Evolutionary conservation across 106 monocot species (phyloP).

Genomic region (Chionographis japonica): DNA sequence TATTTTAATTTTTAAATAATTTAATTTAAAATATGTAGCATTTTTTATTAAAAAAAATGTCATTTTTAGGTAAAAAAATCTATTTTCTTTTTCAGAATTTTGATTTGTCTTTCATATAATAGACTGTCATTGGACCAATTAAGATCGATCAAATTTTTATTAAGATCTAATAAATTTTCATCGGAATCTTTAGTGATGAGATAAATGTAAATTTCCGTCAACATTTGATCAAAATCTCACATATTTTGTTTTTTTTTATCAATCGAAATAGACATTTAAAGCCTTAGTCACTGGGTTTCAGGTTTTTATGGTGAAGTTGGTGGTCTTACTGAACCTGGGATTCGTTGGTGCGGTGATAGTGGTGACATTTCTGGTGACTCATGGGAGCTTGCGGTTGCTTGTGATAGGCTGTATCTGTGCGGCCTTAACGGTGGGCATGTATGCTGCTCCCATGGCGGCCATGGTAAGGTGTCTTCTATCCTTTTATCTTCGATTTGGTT

Average conservation of each 20-base stretch:
- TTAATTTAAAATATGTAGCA: too few species aligned
- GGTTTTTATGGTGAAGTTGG: constrained; percentile 25
- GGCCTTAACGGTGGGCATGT: constrained; percentile 42
- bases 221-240: too few species aligned
- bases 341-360: constrained; percentile 26
- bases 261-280: background rate
- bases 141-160: too few species aligned
- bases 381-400: constrained; percentile 19
- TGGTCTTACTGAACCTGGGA: constrained; percentile 27
- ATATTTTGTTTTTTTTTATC: background rate
- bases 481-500: too few species aligned
- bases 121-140: too few species aligned
- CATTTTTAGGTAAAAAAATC: background rate
- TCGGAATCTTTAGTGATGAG: too few species aligned
- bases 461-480: constrained; percentile 17
- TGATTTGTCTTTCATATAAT: background rate
- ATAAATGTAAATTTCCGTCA: too few species aligned
- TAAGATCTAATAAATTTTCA: too few species aligned
- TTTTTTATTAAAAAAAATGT: too few species aligned
- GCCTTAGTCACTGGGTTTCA: background rate
- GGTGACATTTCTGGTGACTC: constrained; percentile 17
- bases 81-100: background rate
- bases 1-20: too few species aligned
- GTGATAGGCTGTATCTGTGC: constrained; percentile 29
- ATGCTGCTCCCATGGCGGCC: constrained; percentile 35